Evolutionary conservation across 2,329 filamentous ascomycete genomes (phyloP).

Genomic region (Alternaria solani): DNA sequence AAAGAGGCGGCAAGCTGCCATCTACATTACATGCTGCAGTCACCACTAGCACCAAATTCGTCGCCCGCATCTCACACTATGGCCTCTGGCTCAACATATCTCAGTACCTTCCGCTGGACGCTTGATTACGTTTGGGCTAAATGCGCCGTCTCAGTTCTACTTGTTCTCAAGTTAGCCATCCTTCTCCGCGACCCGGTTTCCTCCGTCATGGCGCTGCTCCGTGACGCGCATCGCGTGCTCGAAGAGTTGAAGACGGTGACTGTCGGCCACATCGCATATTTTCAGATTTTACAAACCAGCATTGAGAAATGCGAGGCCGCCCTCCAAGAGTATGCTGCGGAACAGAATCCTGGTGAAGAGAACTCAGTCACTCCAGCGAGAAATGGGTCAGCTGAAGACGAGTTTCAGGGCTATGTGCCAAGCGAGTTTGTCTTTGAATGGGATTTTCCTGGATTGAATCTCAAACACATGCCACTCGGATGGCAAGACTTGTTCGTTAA

Average conservation of each 20-base stretch:
- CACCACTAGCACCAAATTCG: constrained; percentile 24
- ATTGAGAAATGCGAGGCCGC: constrained; percentile 61
- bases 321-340: constrained; percentile 48
- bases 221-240: constrained; percentile 55
- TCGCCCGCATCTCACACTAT: constrained; percentile 25
- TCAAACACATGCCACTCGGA: constrained; percentile 59
- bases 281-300: constrained; percentile 59
- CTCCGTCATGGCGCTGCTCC: constrained; percentile 53
- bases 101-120: constrained; percentile 61
- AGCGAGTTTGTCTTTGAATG: constrained; percentile 66
- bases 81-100: constrained; percentile 47
- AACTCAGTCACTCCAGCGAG: constrained; percentile 6
- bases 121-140: constrained; percentile 69
- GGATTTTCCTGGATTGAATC: constrained; percentile 64
- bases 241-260: constrained; percentile 54
- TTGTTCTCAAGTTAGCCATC: constrained; percentile 62
- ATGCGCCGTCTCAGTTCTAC: constrained; percentile 64
- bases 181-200: constrained; percentile 56
- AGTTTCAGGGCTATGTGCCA: constrained; percentile 63
- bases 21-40: constrained; percentile 56
- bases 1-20: constrained; percentile 62
- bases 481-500: constrained; percentile 61
- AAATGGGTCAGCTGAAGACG: constrained; percentile 51
- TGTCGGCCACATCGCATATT: constrained; percentile 57
- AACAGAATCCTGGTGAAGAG: constrained; percentile 18